Evolutionary conservation across 306 rosid genomes (phyloP).

Genomic region (Prunus mongolica): DNA sequence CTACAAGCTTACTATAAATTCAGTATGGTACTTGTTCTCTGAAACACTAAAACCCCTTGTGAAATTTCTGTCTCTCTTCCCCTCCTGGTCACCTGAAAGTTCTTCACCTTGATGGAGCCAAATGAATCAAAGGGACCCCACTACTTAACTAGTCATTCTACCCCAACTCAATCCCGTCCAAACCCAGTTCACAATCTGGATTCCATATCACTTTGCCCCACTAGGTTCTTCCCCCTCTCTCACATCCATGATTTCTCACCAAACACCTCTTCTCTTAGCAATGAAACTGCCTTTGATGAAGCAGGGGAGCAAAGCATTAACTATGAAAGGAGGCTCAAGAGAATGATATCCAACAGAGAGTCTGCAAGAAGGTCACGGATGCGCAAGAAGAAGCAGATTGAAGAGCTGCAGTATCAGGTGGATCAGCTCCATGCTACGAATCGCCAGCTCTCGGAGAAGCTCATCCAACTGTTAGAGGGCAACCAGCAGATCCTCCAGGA

Average conservation of each 20-base stretch:
- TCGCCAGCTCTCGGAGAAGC: constrained; percentile 37
- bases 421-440: constrained; percentile 32
- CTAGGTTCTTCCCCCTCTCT: constrained; percentile 7
- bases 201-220: constrained; percentile 1
- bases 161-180: background rate
- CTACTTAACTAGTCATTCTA: background rate
- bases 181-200: constrained; percentile 1
- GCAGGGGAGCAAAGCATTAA: background rate
- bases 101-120: constrained; percentile 15
- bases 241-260: constrained; percentile 26
- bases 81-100: background rate
- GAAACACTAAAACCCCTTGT: background rate
- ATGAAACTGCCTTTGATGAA: constrained; percentile 17
- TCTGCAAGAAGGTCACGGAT: constrained; percentile 36
- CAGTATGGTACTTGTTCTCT: constrained; percentile 7
- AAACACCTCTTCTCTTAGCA: constrained; percentile 18
- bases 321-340: constrained; percentile 30
- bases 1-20: background rate
- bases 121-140: constrained; percentile 13
- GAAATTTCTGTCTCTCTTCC: background rate
- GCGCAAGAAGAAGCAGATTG: constrained; percentile 42
- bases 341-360: constrained; percentile 44
- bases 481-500: constrained; percentile 46
- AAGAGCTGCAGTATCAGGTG: constrained; percentile 36
- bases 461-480: constrained; percentile 34